Conservation (phyloP, 169 alveolate genomes). For the Eimeria necatrix region DNA sequence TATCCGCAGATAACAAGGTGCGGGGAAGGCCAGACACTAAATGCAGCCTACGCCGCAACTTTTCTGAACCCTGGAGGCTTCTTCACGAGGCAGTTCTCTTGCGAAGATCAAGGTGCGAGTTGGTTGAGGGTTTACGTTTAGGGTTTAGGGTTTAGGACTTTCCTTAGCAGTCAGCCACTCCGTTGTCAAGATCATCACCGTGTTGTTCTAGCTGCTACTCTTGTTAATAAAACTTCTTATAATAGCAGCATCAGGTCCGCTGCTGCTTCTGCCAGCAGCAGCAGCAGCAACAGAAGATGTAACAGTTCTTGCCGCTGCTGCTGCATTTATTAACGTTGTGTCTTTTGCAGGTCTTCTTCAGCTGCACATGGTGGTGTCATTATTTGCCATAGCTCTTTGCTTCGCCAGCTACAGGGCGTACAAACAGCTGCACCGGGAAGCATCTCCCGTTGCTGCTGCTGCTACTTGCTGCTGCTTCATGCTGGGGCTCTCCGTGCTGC, state of each 20-base stretch:
- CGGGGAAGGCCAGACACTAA: background rate
- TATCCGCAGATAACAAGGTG: slow-evolving; percentile 52
- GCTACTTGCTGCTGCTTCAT: slow-evolving; percentile 63
- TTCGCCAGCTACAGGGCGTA: background rate
- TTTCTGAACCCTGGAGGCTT: slow-evolving; percentile 64
- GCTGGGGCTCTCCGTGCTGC: slow-evolving; percentile 12
- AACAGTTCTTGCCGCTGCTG: background rate
- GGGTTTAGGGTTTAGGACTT: slow-evolving; percentile 49
- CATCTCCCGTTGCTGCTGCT: slow-evolving; percentile 47
- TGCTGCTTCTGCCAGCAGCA: background rate
- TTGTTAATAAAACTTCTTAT: background rate
- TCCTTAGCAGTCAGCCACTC: too few species aligned
- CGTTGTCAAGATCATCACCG: too few species aligned
- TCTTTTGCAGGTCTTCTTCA: slow-evolving; percentile 48
- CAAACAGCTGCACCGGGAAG: slow-evolving; percentile 20
- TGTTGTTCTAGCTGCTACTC: background rate
- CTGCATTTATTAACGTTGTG: background rate
- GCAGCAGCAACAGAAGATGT: background rate
- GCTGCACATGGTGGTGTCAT: slow-evolving; percentile 29
- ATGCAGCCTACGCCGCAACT: slow-evolving; percentile 29
- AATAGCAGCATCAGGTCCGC: background rate
- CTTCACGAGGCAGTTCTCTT: slow-evolving; percentile 58
- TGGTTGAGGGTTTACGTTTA: background rate
- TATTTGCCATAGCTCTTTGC: slow-evolving; percentile 6
- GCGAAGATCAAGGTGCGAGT: slow-evolving; percentile 54